Evolutionary conservation across 1,139 yeast species (phyloP).

Genomic region (Geotrichum klebahnii): DNA sequence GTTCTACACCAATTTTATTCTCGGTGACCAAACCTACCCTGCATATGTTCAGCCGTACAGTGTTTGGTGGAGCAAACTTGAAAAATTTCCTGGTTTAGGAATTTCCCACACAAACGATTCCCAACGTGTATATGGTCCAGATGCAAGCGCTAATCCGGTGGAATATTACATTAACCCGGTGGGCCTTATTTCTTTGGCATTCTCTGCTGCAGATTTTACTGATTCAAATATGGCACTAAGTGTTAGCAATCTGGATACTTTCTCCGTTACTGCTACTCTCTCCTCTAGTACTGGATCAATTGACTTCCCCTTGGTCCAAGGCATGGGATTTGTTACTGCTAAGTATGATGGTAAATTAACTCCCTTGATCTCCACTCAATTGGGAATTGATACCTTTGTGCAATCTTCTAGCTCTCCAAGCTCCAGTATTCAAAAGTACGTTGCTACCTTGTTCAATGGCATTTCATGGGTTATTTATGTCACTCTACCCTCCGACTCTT

Average conservation of each 20-base stretch:
- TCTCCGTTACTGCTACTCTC: slow-evolving; percentile 50
- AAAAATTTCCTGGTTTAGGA: slow-evolving; percentile 63
- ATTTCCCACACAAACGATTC: slow-evolving; percentile 58
- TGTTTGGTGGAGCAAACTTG: slow-evolving; percentile 56
- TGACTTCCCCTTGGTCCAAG: slow-evolving; percentile 52
- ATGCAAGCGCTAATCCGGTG: slow-evolving; percentile 35
- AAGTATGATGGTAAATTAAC: slow-evolving; percentile 55
- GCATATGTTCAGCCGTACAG: slow-evolving; percentile 61
- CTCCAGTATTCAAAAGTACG: slow-evolving; percentile 41
- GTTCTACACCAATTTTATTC: slow-evolving; percentile 72
- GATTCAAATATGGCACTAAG: slow-evolving; percentile 52
- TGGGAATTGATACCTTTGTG: slow-evolving; percentile 51
- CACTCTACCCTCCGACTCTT: slow-evolving; percentile 43
- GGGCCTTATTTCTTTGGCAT: slow-evolving; percentile 39
- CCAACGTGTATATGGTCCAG: slow-evolving; percentile 65
- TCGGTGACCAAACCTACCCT: slow-evolving; percentile 54
- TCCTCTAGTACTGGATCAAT: slow-evolving; percentile 25
- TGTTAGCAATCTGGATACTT: slow-evolving; percentile 45
- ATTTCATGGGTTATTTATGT: slow-evolving; percentile 59
- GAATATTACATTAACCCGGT: slow-evolving; percentile 41
- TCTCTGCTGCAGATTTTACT: slow-evolving; percentile 36
- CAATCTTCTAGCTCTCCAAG: slow-evolving; percentile 7
- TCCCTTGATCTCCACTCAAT: slow-evolving; percentile 52
- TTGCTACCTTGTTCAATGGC: slow-evolving; percentile 44
- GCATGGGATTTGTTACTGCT: slow-evolving; percentile 76